A percentile compares a stretch with the other conserved stretches of the same genome.
Evolutionary conservation across 257 asterid genomes (phyloP).

Genomic region (Cinchona pubescens): DNA sequence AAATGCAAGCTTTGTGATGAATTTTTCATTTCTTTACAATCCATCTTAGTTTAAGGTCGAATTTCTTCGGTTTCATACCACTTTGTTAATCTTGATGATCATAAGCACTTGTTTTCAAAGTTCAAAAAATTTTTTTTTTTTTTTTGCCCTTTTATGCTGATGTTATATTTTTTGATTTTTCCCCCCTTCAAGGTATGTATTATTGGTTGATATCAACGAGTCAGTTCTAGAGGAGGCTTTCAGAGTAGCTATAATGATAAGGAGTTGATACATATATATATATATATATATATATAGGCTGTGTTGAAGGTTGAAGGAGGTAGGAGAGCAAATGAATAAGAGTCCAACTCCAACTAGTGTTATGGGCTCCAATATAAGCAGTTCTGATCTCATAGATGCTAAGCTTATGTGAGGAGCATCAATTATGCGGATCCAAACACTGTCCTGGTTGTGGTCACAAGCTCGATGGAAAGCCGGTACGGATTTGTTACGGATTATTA

Average conservation of each 20-base stretch:
- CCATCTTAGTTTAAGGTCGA: background rate
- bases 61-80: background rate
- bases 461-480: constrained; percentile 89
- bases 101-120: constrained; percentile 1
- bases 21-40: background rate
- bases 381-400: constrained; percentile 88
- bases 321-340: background rate
- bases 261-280: background rate
- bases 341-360: too few species aligned
- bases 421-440: constrained; percentile 84
- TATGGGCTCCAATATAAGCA: constrained; percentile 54
- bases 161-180: too few species aligned
- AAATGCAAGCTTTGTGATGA: background rate
- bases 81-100: constrained; percentile 7
- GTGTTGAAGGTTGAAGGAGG: too few species aligned
- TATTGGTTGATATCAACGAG: constrained; percentile 6
- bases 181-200: background rate
- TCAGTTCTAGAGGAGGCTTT: background rate
- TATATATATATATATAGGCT: too few species aligned
- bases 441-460: constrained; percentile 99
- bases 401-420: constrained; percentile 98
- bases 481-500: background rate
- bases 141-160: background rate
- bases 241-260: background rate
- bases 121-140: background rate